Conservation (phyloP, 352 stramenopile species). For the Phytophthora fragariaefolia region DNA sequence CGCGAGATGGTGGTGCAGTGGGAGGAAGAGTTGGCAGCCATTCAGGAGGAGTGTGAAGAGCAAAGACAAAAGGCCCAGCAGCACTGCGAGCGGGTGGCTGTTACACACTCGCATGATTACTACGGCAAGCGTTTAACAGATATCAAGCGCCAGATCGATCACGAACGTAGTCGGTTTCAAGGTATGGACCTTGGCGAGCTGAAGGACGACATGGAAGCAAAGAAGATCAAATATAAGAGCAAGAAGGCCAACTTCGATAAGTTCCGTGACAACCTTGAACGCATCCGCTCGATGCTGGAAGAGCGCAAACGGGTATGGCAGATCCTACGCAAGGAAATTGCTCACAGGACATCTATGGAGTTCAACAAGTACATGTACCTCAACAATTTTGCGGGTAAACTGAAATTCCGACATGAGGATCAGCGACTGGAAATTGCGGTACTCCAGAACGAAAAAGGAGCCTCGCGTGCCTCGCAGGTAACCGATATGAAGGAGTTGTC, state of each 20-base stretch:
- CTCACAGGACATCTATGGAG: slow-evolving; percentile 74
- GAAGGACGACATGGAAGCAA: slow-evolving; percentile 77
- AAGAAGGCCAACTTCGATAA: slow-evolving; percentile 72
- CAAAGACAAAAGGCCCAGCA: slow-evolving; percentile 61
- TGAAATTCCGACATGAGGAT: slow-evolving; percentile 83
- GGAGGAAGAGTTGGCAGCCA: slow-evolving; percentile 53
- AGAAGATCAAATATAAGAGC: slow-evolving; percentile 68
- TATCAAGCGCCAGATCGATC: slow-evolving; percentile 80
- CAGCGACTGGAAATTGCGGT: slow-evolving; percentile 83
- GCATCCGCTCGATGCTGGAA: slow-evolving; percentile 78
- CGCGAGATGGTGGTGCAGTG: slow-evolving; percentile 60
- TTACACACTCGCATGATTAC: slow-evolving; percentile 72
- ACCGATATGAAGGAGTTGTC: slow-evolving; percentile 97
- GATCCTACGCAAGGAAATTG: slow-evolving; percentile 80
- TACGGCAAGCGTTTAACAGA: slow-evolving; percentile 84
- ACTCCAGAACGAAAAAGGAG: slow-evolving; percentile 78
- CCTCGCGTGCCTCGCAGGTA: slow-evolving; percentile 84
- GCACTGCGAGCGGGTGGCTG: slow-evolving; percentile 72
- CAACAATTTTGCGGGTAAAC: slow-evolving; percentile 87
- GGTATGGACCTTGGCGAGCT: slow-evolving; percentile 85
- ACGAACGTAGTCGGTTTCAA: slow-evolving; percentile 77
- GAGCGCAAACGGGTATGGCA: slow-evolving; percentile 80
- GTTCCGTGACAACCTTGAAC: slow-evolving; percentile 67
- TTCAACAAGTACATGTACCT: slow-evolving; percentile 89
- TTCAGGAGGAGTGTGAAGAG: slow-evolving; percentile 68